Evolutionary conservation across 352 stramenopile species (phyloP), one percentile per base, ranked within the genome.

Genomic region (Pythium inflatum): DNA sequence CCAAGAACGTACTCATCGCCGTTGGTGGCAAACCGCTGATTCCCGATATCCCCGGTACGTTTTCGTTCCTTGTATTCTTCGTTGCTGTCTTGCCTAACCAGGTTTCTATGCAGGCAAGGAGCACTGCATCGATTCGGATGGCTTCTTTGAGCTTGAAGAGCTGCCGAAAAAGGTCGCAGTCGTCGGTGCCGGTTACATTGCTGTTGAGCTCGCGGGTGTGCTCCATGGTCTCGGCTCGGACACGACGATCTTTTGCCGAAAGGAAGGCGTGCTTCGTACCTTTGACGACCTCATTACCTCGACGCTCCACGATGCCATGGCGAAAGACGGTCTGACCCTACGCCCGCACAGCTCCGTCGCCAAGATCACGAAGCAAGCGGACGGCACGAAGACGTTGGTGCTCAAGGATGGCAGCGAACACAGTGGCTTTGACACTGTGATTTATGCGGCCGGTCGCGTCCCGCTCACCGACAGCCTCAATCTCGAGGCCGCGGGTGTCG

Each of bases 181-280:
- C 8, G 86, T 99, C 11, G 98, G 98, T 46, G 97, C 94, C 7
- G 98, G 98, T 18, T 99, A 99, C 83, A 99, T 99, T 77, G 97
- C 95, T 27, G 94, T 99, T 4, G 97, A 99, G 87, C 76, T 99
- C 34, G 97, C 97, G 3, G 95, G 85, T 49, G 82, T 99, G 55
- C 93, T 99, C 56, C 93, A 98, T 68, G 82, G 81, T 27, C 77
- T 99, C 20, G 95, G 97, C 36, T 91, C 80, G 22, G 92, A 99
- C 51, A 97, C 95, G 30, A 89, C 81, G 27, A 72, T 98, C 28
- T 95, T 97, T 74, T 97, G 90, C 75, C 90, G 95, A 49, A 85
- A 85, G 53, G 83, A 93, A 73, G 77, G 91, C 36, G 90, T 97
- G 43, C 79, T 98, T 33, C 86, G 92, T 46, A 79, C 80, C 43